Base-by-base conservation (phyloP, 805 yeast genomes). In the Tetrapisispora phaffii region DNA sequence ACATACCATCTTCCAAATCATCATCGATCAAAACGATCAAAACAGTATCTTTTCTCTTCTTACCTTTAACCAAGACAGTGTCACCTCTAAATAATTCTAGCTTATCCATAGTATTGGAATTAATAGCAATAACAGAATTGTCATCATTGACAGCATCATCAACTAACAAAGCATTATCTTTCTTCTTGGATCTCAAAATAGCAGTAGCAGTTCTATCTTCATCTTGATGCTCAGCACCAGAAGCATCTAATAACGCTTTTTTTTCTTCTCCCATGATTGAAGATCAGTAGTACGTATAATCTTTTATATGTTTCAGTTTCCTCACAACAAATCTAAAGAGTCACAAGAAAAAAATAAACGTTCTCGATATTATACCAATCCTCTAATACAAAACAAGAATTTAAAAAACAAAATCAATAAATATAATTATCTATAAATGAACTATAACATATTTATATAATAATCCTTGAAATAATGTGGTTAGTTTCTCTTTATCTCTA, bases 91-190 rank as follows among this genome's bases (percentile, higher is more conserved):
- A 93, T 64, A 93, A 75, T 67, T 93, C 95, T 49, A 93, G 74
- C 59, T 82, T 74, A 62, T 93, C 98, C 95, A 93, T 86, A 16
- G 97, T 93, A 66, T 82, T 82, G 16, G 96, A 85, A 31, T 94
- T 83, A 82, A 93, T 85, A 42, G 97, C 84, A 64, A 93, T 85
- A 52, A 90, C 94, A 24, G 97, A 88, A 70, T 93, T 93, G 67
- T 93, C 99, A 67, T 93, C 99, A 58, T 85, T 87, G 58, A 82
- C 80, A 52, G 99, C 97, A 69, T 93, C 98, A 63, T 93, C 99
- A 43, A 93, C 97, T 52, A 93, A 71, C 56, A 93, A 73, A 44
- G 95, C 86, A 67, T 93, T 93, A 62, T 85, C 96, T 77, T 90
- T 90, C 93, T 93, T 90, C 81, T 93, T 93, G 71, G 90, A 80